phyloP scores from a whole-genome alignment of 2,329 filamentous ascomycete species.

The Microcyclosporella mali region DNA sequence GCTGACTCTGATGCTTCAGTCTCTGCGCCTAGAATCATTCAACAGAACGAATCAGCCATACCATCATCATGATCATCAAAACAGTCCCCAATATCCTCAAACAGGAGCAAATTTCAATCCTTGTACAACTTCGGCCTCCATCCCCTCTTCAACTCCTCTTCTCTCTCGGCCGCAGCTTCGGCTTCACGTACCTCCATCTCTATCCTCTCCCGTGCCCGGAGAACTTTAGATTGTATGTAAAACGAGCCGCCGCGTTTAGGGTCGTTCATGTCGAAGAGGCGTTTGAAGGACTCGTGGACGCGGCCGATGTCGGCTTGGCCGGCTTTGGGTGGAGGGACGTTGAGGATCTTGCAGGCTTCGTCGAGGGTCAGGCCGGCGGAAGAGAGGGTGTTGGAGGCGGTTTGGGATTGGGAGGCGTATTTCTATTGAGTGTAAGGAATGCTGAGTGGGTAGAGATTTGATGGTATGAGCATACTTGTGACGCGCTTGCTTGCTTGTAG shows the following conservation, averaged over 20 bases:
- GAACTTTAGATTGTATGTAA: conserved; percentile 94
- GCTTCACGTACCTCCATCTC: conserved; percentile 75
- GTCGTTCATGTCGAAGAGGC: conserved; percentile 88
- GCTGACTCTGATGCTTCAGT: conserved; percentile 20
- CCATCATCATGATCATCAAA: too few relatives aligned
- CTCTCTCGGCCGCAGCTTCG: conserved; percentile 63
- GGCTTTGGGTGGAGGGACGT: conserved; percentile 79
- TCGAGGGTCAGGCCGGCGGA: conserved; percentile 80
- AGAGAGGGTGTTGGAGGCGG: conserved; percentile 49
- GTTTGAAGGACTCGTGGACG: conserved; percentile 84
- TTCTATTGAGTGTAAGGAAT: conserved; percentile 47
- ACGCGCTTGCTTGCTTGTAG: conserved; percentile 88
- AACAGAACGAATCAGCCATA: conserved; percentile 17
- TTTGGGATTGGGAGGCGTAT: conserved; percentile 27
- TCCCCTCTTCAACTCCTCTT: conserved; percentile 74
- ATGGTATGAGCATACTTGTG: conserved; percentile 36
- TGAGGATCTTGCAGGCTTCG: conserved; percentile 94
- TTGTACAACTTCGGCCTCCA: conserved; percentile 96
- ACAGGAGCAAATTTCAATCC: conserved; percentile 56
- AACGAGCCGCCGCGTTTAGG: conserved; percentile 95
- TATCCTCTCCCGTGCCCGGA: conserved; percentile 84
- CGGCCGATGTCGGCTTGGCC: conserved; percentile 72
- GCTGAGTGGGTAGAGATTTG: not conserved
- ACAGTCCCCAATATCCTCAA: too few relatives aligned
- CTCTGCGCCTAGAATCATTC: conserved; percentile 23